phyloP scores from a whole-genome alignment of 2,329 filamentous ascomycete species.

The Cyanodermella asteris region DNA sequence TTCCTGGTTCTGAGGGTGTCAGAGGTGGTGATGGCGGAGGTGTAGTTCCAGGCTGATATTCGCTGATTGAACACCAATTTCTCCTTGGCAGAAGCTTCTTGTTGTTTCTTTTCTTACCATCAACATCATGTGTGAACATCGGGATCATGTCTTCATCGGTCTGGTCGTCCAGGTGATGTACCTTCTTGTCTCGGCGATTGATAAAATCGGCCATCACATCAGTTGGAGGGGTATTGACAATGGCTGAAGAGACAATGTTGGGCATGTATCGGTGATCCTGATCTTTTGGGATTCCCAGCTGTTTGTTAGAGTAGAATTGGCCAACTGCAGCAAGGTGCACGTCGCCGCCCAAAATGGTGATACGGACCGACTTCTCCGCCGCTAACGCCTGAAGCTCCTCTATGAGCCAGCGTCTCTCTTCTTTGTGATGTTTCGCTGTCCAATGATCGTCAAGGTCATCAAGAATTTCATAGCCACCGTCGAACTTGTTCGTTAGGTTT shows the following conservation, averaged over 20 bases:
- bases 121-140: conserved; percentile 72
- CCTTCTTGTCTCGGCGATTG: conserved; percentile 76
- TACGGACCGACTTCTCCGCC: conserved; percentile 71
- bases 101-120: conserved; percentile 78
- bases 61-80: conserved; percentile 86
- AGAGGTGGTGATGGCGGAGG: conserved; percentile 45
- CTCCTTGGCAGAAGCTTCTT: conserved; percentile 69
- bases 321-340: conserved; percentile 83
- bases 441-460: conserved; percentile 92
- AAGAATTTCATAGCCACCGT: conserved; percentile 75
- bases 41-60: conserved; percentile 59
- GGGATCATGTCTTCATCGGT: conserved; percentile 95
- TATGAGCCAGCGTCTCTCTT: conserved; percentile 66
- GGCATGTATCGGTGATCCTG: conserved; percentile 92
- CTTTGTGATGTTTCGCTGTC: conserved; percentile 88
- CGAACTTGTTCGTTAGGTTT: conserved; percentile 64
- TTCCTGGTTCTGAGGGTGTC: conserved; percentile 23
- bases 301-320: conserved; percentile 85
- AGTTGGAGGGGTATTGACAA: conserved; percentile 76
- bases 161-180: conserved; percentile 36
- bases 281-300: conserved; percentile 62
- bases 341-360: conserved; percentile 81
- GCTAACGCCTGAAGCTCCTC: conserved; percentile 86
- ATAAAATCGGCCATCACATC: conserved; percentile 76
- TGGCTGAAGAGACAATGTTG: conserved; percentile 82